Conservation (phyloP, 2,329 filamentous ascomycete genomes). For the Magnaporthales sp. region DNA sequence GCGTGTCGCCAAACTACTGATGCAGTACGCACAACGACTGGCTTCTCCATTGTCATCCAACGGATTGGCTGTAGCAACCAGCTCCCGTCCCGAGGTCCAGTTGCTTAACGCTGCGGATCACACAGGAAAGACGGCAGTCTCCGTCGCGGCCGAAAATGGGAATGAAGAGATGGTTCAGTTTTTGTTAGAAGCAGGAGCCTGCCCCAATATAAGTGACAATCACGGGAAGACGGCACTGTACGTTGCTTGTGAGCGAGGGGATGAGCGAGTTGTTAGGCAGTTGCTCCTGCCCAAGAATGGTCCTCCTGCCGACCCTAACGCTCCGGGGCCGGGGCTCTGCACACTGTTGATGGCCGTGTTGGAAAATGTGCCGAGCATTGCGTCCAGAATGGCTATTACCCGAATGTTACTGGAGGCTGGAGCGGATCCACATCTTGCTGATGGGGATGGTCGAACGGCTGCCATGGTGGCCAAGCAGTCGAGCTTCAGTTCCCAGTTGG, state of each 20-base stretch:
- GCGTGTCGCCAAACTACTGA: slow-evolving; percentile 4
- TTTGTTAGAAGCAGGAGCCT: slow-evolving; percentile 17
- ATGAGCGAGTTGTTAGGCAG: background rate
- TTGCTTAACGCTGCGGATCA: slow-evolving; percentile 1
- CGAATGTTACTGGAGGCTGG: background rate
- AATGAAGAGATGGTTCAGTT: slow-evolving; percentile 9
- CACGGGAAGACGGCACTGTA: slow-evolving; percentile 6
- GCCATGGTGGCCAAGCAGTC: slow-evolving; percentile 1
- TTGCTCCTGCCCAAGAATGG: background rate
- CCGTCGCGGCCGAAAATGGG: slow-evolving; percentile 3
- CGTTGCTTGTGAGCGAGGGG: slow-evolving; percentile 5
- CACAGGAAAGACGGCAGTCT: slow-evolving; percentile 2
- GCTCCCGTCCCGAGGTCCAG: background rate
- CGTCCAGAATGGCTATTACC: background rate
- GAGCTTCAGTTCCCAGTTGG: background rate
- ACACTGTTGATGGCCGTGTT: slow-evolving; percentile 3
- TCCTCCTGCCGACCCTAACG: background rate
- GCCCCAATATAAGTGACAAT: slow-evolving; percentile 10
- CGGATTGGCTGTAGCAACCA: background rate
- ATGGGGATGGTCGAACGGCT: slow-evolving; percentile 5
- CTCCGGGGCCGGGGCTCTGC: slow-evolving; percentile 4
- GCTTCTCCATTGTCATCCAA: background rate
- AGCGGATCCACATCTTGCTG: slow-evolving; percentile 2
- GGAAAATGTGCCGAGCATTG: background rate
- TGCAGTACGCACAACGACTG: background rate